These are phyloP conservation scores for Puccinia novopanici DNA, from an alignment of 1,284 basidiomycete species.

Conservation along the genomic window DNA sequence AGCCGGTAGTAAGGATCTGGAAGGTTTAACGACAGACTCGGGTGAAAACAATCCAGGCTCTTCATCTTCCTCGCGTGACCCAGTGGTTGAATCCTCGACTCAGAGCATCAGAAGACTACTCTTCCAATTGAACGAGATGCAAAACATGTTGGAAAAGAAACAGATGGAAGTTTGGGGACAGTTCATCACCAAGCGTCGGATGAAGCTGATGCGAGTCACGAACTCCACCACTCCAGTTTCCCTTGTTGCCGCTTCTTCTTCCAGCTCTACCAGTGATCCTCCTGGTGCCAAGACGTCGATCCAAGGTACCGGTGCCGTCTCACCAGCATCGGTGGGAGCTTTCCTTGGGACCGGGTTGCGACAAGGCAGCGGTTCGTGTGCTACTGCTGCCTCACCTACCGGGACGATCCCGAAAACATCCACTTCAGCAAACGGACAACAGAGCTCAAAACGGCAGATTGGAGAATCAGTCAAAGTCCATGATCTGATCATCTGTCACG, in stretches of 20 bases:
- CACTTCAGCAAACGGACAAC: not conserved
- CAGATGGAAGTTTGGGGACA: slow-evolving; percentile 82
- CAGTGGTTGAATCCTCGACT: slow-evolving; percentile 60
- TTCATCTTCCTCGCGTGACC: not conserved
- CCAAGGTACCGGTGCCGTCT: slow-evolving; percentile 56
- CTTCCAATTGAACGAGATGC: slow-evolving; percentile 77
- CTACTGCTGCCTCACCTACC: not conserved
- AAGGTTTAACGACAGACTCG: not conserved
- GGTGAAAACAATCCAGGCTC: not conserved
- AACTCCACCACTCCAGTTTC: not conserved
- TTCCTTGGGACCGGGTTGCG: slow-evolving; percentile 14
- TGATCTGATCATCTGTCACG: slow-evolving; percentile 44
- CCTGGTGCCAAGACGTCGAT: slow-evolving; percentile 57
- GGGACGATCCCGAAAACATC: not conserved
- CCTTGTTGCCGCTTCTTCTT: slow-evolving; percentile 52
- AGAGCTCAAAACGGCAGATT: not conserved
- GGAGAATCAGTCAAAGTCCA: not conserved
- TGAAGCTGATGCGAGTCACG: slow-evolving; percentile 33
- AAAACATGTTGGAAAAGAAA: slow-evolving; percentile 75
- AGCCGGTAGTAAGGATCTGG: not conserved
- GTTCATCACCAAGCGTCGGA: slow-evolving; percentile 70
- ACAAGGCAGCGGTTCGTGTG: not conserved
- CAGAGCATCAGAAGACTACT: slow-evolving; percentile 76
- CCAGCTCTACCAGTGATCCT: slow-evolving; percentile 53
- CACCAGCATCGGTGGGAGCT: slow-evolving; percentile 40